Percentiles rank a stretch among this genome's conserved stretches.
Conservation (phyloP, 495 filamentous ascomycete species). For the Arthonia radiata region DNA sequence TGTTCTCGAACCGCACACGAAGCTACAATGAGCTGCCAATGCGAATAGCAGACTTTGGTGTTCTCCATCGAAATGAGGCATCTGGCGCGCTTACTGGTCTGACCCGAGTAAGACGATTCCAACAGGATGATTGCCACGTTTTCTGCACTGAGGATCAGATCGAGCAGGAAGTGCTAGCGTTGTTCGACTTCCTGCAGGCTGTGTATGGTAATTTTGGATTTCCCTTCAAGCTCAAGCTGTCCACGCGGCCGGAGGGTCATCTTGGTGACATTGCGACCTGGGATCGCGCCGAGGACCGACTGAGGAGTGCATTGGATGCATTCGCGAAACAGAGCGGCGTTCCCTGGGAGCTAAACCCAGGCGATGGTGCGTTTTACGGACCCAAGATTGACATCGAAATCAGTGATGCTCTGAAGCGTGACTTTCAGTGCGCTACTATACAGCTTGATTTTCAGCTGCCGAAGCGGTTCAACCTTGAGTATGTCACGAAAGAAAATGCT, state of each 20-base stretch:
- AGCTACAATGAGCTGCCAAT: conserved; percentile 77
- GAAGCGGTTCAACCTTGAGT: conserved; percentile 60
- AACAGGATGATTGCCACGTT: conserved; percentile 89
- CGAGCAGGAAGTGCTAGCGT: conserved; percentile 51
- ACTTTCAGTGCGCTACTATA: conserved; percentile 86
- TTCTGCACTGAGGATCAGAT: conserved; percentile 72
- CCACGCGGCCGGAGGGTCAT: conserved; percentile 79
- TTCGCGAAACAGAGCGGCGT: conserved; percentile 40
- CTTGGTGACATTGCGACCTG: conserved; percentile 71
- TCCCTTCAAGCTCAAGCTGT: conserved; percentile 87
- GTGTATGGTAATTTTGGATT: conserved; percentile 86
- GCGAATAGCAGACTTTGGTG: conserved; percentile 82
- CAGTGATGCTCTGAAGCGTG: conserved; percentile 49
- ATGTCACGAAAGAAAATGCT: conserved; percentile 37
- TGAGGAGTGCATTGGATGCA: conserved; percentile 50
- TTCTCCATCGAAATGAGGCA: conserved; percentile 83
- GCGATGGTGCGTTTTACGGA: conserved; percentile 93
- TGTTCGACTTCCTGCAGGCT: conserved; percentile 66
- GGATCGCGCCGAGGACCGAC: conserved; percentile 59
- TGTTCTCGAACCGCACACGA: conserved; percentile 53
- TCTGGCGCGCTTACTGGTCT: conserved; percentile 77
- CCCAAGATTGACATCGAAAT: conserved; percentile 91
- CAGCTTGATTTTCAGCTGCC: conserved; percentile 93
- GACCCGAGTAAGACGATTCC: conserved; percentile 76
- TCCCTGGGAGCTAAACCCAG: conserved; percentile 70